Evolutionary conservation across 129 eudicot species (phyloP).

Genomic region (Tagetes erecta): DNA sequence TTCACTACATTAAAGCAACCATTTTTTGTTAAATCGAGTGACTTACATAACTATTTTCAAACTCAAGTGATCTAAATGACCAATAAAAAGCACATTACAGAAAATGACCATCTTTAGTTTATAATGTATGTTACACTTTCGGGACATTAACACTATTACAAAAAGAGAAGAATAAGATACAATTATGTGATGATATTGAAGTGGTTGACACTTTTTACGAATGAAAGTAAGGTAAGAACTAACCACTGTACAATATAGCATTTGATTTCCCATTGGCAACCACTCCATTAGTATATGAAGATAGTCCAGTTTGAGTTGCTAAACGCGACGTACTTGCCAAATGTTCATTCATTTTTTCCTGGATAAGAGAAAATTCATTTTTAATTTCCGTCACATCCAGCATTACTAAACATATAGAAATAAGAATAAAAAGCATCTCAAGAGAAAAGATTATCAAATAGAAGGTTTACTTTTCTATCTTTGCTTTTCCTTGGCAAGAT

Average conservation of each 20-base stretch:
- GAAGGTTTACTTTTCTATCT: slow-evolving; percentile 62
- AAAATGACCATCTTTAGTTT: background rate
- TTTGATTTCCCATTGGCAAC: slow-evolving; percentile 41
- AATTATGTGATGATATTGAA: slow-evolving; percentile 4
- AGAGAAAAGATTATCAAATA: slow-evolving; percentile 3
- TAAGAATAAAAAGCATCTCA: background rate
- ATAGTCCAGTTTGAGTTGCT: slow-evolving; percentile 39
- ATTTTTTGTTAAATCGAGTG: background rate
- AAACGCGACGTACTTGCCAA: slow-evolving; percentile 51
- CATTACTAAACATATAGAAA: background rate
- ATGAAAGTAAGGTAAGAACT: slow-evolving; percentile 21
- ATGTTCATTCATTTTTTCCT: slow-evolving; percentile 61
- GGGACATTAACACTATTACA: background rate
- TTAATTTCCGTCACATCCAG: background rate
- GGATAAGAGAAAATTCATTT: slow-evolving; percentile 26
- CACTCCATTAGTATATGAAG: slow-evolving; percentile 45
- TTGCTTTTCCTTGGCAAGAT: slow-evolving; percentile 56
- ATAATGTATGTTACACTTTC: background rate
- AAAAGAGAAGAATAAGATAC: background rate
- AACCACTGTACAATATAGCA: slow-evolving; percentile 52
- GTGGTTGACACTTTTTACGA: background rate
- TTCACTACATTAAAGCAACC: background rate
- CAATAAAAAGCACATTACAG: background rate
- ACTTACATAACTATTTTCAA: background rate
- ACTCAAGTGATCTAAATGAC: background rate